Evolutionary conservation across 805 yeast genomes (phyloP).

Genomic region (Saturnispora diversa): DNA sequence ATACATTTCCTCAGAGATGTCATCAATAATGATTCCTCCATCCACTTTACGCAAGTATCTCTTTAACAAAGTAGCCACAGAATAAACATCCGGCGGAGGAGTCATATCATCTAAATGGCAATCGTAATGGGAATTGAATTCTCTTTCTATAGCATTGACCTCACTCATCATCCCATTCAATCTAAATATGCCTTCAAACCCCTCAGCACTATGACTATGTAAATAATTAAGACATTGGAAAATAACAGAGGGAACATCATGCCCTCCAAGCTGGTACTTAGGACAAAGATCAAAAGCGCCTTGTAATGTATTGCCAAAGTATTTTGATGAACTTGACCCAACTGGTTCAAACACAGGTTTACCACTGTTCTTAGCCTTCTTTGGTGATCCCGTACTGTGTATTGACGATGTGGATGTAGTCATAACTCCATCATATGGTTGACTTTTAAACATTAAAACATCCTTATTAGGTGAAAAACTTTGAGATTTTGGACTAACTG

Average conservation of each 20-base stretch:
- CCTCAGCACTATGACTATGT: constrained; percentile 57
- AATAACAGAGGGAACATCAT: constrained; percentile 63
- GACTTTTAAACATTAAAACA: constrained; percentile 28
- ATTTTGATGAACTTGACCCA: constrained; percentile 23
- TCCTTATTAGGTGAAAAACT: constrained; percentile 13
- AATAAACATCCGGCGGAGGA: constrained; percentile 62
- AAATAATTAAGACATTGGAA: constrained; percentile 67
- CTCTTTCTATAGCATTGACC: constrained; percentile 59
- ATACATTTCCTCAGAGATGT: constrained; percentile 29
- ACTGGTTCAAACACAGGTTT: constrained; percentile 14
- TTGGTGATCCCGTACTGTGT: constrained; percentile 7
- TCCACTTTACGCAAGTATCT: constrained; percentile 75
- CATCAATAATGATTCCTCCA: constrained; percentile 54
- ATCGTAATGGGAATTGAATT: constrained; percentile 61
- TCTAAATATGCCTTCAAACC: constrained; percentile 87
- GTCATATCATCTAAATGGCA: constrained; percentile 48
- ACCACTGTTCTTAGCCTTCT: background rate
- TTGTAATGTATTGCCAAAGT: constrained; percentile 58
- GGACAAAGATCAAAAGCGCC: constrained; percentile 47
- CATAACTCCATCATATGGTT: constrained; percentile 27
- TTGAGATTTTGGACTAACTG: constrained; percentile 43
- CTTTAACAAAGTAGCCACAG: constrained; percentile 80
- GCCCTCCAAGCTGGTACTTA: constrained; percentile 33
- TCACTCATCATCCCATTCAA: constrained; percentile 80
- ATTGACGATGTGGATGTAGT: constrained; percentile 3